Base-by-base conservation (phyloP, 2,329 filamentous ascomycete genomes). In the Aspergillus pseudoglaucus region DNA sequence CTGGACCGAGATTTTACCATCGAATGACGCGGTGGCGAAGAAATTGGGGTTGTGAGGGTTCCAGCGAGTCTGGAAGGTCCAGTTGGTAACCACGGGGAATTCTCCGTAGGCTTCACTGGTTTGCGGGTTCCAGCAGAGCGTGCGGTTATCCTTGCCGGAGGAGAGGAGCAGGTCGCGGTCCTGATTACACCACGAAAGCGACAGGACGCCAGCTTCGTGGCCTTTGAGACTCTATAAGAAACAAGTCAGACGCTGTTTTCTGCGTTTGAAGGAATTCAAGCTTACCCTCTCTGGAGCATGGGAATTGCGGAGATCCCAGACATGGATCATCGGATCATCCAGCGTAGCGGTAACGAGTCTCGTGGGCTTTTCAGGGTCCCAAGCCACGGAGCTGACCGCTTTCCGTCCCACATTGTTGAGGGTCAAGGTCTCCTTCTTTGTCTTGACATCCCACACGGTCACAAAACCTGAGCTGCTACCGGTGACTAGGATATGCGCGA, bases 381-480 rank as follows among this genome's bases (percentile, higher is more conserved):
- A 98, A 10, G 90, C 90, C 59, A 98, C 89, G 50, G 94, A 85
- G 70, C 90, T 96, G 61, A 97, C 90, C 46, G 90, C 80, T 73
- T 96, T 98, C 53, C 93, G 83, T 64, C 88, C 93, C 55, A 77
- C 75, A 64, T 88, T 87, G 76, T 96, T 98, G 55, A 98, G 77
- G 32, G 90, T 96, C 70, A 98, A 75, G 47, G 90, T 96, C 59
- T 95, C 90, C 74, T 95, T 96, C 80, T 95, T 97, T 10, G 88
- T 90, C 76, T 95, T 96, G 55, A 97, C 79, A 72, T 98, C 93
- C 93, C 93, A 98, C 15, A 98, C 91, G 2, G 93, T 97, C 32
- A 97, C 90, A 62, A 97, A 95, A 4, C 93, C 93, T 44, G 90
- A 90, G 53, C 83, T 87, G 64, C 90, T 91, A 56, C 93, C 93